Percentiles rank a stretch among this genome's conserved stretches.
Evolutionary conservation across 306 rosid species (phyloP).

Genomic region (Pyrus bretschneideri): DNA sequence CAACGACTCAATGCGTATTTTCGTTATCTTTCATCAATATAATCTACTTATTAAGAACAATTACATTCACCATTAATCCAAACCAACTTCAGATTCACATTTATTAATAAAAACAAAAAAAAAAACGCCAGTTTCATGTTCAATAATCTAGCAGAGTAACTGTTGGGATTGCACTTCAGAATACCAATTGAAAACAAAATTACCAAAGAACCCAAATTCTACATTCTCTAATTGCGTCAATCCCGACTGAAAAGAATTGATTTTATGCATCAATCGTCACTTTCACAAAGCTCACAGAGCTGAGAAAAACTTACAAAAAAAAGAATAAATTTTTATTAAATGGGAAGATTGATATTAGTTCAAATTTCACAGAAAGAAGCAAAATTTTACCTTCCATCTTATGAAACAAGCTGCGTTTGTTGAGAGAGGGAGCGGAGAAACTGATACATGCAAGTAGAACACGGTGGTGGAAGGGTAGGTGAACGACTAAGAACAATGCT

Average conservation of each 20-base stretch:
- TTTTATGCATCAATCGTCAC: not conserved
- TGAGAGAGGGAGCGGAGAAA: constrained; percentile 1
- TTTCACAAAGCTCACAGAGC: not conserved
- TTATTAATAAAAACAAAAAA: not conserved
- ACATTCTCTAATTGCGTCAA: not conserved
- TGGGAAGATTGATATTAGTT: not conserved
- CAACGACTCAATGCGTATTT: not conserved
- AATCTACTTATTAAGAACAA: not conserved
- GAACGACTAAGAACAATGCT: not conserved
- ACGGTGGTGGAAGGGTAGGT: not conserved
- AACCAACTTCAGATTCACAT: not conserved
- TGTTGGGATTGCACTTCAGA: not conserved
- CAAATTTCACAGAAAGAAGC: not conserved
- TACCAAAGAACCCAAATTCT: not conserved
- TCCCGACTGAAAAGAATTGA: not conserved
- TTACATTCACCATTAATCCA: not conserved
- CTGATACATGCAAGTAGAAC: not conserved
- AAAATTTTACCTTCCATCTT: constrained; percentile 12
- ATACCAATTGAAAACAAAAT: not conserved
- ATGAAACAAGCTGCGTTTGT: not conserved
- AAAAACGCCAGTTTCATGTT: not conserved
- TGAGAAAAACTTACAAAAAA: not conserved
- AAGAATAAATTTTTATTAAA: not conserved
- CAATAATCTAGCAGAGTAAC: not conserved
- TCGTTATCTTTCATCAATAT: not conserved